Evolutionary conservation across 208 protist genomes (phyloP).

Genomic region (Endotrypanum monterogeii): DNA sequence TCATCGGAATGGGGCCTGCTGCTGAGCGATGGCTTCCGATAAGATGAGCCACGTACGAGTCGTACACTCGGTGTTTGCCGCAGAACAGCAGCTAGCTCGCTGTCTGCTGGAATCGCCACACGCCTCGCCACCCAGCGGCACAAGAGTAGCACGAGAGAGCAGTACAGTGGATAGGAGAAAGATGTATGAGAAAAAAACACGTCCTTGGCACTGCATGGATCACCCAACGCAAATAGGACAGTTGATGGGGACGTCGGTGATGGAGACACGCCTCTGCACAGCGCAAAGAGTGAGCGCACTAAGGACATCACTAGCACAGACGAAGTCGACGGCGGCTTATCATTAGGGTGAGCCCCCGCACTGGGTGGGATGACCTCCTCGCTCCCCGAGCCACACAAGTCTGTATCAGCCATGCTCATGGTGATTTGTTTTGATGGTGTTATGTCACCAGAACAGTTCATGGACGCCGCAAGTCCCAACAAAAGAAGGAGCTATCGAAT

Average conservation of each 20-base stretch:
- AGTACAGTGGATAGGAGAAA: neutral
- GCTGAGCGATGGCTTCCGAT: neutral
- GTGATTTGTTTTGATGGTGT: neutral
- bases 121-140: conserved; percentile 6
- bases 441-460: neutral
- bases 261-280: neutral
- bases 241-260: neutral
- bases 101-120: conserved; percentile 6
- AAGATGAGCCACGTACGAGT: neutral
- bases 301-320: neutral
- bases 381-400: neutral
- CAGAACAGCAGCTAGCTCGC: conserved; percentile 1
- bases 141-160: conserved; percentile 9
- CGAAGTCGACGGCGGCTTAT: neutral
- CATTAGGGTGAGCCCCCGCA: neutral
- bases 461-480: neutral
- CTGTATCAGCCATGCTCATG: neutral
- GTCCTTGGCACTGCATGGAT: neutral
- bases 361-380: neutral
- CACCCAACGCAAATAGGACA: neutral
- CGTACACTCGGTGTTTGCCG: neutral
- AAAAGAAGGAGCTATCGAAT: neutral
- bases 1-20: neutral
- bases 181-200: neutral
- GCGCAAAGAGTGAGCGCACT: neutral